Conservation (phyloP, 805 yeast species). For the Yarrowia osloensis region DNA sequence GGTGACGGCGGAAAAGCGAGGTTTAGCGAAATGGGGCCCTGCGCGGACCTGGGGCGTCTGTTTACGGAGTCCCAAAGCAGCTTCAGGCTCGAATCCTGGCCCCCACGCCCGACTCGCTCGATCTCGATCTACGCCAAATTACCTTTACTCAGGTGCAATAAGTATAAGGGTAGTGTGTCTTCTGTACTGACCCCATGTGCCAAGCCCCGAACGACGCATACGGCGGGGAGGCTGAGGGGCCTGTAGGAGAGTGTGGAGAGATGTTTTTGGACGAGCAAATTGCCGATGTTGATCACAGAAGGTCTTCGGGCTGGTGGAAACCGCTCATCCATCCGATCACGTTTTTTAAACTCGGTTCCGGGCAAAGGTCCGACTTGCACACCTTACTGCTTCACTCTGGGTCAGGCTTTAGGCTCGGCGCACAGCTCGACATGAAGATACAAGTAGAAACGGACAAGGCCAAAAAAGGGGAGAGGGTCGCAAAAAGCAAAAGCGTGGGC, state of each 20-base stretch:
- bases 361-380: too few species aligned
- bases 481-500: neutral
- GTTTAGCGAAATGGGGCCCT: neutral
- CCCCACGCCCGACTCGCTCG: neutral
- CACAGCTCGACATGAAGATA: neutral
- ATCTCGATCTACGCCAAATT: neutral
- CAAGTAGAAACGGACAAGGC: neutral
- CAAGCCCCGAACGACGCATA: slow-evolving; percentile 4
- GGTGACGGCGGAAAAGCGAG: neutral
- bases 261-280: too few species aligned
- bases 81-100: neutral
- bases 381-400: too few species aligned
- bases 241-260: too few species aligned
- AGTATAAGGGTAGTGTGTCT: neutral
- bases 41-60: too few species aligned
- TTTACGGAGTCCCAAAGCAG: too few species aligned
- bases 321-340: too few species aligned
- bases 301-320: too few species aligned
- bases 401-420: neutral
- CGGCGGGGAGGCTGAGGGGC: neutral
- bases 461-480: neutral
- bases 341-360: neutral
- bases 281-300: too few species aligned
- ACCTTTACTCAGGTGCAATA: too few species aligned
- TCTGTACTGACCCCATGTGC: slow-evolving; percentile 18